Conservation (phyloP, 139 green algal genomes). For the Pedinophyceae sp. region DNA sequence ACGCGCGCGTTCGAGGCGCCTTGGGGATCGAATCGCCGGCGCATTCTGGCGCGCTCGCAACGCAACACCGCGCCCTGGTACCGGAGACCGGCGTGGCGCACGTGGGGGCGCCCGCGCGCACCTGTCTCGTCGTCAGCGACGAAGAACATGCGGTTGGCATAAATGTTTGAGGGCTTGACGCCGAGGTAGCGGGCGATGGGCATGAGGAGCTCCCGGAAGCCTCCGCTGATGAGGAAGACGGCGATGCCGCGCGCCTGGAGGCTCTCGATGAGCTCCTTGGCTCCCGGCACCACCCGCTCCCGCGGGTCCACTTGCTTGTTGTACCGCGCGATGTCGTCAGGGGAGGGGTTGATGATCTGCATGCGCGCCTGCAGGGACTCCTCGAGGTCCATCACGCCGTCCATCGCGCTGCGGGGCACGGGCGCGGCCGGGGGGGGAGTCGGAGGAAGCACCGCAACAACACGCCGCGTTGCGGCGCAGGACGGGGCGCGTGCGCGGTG, state of each 20-base stretch:
- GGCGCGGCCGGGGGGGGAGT: no score
- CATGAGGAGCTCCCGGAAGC: conserved; percentile 53
- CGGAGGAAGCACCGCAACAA: no score
- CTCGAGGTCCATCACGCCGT: conserved; percentile 39
- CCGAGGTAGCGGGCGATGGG: conserved; percentile 37
- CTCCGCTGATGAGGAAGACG: conserved; percentile 56
- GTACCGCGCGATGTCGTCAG: conserved; percentile 37
- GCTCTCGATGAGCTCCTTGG: conserved; percentile 24
- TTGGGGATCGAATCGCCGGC: no score
- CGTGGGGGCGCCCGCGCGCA: neutral
- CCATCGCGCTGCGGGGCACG: conserved; percentile 38
- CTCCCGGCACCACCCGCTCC: conserved; percentile 24
- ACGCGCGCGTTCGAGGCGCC: no score
- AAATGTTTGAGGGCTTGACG: conserved; percentile 38
- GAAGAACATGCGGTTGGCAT: conserved; percentile 62
- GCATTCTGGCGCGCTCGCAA: no score
- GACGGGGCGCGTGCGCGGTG: conserved; percentile 10
- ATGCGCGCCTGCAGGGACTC: conserved; percentile 36
- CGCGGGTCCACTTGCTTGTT: conserved; percentile 26
- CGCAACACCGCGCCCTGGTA: no score
- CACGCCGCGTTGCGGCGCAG: no score
- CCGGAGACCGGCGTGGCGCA: no score
- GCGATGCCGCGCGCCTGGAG: conserved; percentile 37
- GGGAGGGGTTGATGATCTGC: conserved; percentile 37
- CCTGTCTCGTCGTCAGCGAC: conserved; percentile 38